Base-by-base conservation (phyloP, 352 stramenopile genomes). In the Proteromonas lacertae region DNA sequence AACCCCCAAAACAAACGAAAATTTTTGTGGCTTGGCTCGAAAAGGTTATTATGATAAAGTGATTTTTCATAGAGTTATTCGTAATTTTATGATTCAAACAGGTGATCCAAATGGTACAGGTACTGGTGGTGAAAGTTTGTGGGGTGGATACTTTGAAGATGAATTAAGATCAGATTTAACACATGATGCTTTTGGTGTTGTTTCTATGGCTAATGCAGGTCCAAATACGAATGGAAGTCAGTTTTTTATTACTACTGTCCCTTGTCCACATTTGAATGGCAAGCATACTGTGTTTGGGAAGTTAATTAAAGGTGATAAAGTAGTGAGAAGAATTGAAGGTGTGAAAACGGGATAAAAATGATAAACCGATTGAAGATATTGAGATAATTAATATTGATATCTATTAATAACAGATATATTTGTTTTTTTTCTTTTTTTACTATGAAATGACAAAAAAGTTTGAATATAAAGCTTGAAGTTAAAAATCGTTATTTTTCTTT, bases 21-120 rank as follows among this genome's bases (percentile, higher is more conserved):
- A 99, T 50, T 99, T 97, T 45, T 80, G 66, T 43, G 83, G 70
- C 5, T 82, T 95, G 45, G 66, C 75, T 4, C 62, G 69, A 42
- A 79, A 77, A 23, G 79, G 81, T 2, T 99, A 97, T 60, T 99
- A 96, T 48, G 80, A 97, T 55, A 83, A 89, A 46, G 55, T 93
- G 7, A 73, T 94, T 37, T 96, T 99, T 52, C 87, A 99, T 56
- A 76, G 87, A 36, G 74, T 96, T 38, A 96, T 97, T 53, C 90
- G 90, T 51, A 82, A 78, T 34, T 96, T 97, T 46, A 95, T 95
- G 81, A 57, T 95, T 26, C 81, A 96, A 25, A 35, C 25, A 23
- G 64, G 65, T 23, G 81, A 97, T 46, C 80, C 81, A 9, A 48
- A 88, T 12, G 84, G 86, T 21, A 79, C 94, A 53, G 83, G 83